These are phyloP conservation scores for Melastoma malabathricum DNA, from an alignment of 345 rosid genomes.

Conservation along the genomic window DNA sequence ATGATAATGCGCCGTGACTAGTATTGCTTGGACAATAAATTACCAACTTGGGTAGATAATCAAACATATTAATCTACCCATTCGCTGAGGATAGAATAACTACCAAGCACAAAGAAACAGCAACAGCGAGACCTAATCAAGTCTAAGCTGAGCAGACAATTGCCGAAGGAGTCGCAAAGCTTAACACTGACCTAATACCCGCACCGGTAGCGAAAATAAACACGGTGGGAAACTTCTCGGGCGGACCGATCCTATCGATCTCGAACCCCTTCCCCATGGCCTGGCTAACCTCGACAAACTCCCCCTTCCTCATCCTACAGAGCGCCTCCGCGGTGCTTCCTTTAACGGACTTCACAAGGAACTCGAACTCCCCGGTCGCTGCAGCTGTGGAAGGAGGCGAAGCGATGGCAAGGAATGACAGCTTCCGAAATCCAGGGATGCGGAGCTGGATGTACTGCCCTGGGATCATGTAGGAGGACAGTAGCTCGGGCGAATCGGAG, in stretches of 20 bases:
- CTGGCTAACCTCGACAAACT: constrained; percentile 66
- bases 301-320: constrained; percentile 67
- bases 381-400: constrained; percentile 63
- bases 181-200: constrained; percentile 61
- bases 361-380: constrained; percentile 54
- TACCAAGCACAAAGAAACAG: too few relatives aligned
- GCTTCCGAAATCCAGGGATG: constrained; percentile 46
- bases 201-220: constrained; percentile 94
- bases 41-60: too few relatives aligned
- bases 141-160: neutral
- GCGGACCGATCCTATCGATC: constrained; percentile 53
- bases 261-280: constrained; percentile 75
- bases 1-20: too few relatives aligned
- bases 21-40: too few relatives aligned
- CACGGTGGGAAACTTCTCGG: constrained; percentile 44
- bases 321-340: constrained; percentile 90
- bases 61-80: too few relatives aligned
- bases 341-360: constrained; percentile 68
- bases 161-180: neutral
- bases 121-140: neutral
- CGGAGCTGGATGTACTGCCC: constrained; percentile 96
- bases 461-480: constrained; percentile 38
- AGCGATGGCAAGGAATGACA: constrained; percentile 73
- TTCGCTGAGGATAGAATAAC: too few relatives aligned
- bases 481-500: constrained; percentile 65